Evolutionary conservation across 2,329 filamentous ascomycete genomes (phyloP), one percentile per base, ranked within the genome.

Genomic region (Ploettnerulaceae sp.): DNA sequence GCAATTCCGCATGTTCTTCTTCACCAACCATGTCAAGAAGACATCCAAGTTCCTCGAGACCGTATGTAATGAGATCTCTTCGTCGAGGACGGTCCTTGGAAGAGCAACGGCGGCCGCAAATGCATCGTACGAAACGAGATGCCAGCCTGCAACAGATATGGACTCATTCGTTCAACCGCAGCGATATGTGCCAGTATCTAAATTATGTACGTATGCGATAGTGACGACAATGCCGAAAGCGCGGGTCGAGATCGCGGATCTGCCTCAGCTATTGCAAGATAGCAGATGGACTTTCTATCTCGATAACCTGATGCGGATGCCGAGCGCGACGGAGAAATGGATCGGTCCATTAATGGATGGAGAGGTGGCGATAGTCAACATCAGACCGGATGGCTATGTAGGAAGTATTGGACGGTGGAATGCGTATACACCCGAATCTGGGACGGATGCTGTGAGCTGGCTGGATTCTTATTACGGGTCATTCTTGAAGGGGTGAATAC

Each of bases 1-100:
- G 20, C 86, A 90, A 60, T 90, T 89, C 69, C 76, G 83, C 38
- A 76, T 89, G 35, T 89, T 86, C 63, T 74, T 89, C 50, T 75
- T 90, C 50, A 76, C 80, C 51, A 79, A 77, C 59, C 73, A 86
- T 57, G 70, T 87, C 2, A 69, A 73, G 45, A 64, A 71, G 24
- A 72, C 74, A 3, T 69, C 68, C 44, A 67, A 69, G 1, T 86
- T 86, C 64, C 69, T 89, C 18, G 69, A 75, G 5, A 71, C 69
- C 0, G 72, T 88, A 31, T 83, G 76, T 55, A 66, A 71, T 20
- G 67, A 73, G 7, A 70, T 86, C 39, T 70, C 72, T 1, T 69
- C 72, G 1, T 61, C 64, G 21, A 65, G 67, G 5, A 79, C 76
- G 1, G 73, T 84, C 32, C 70, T 86, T 24, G 77, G 73, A 52